phyloP scores from a whole-genome alignment of 768 basidiomycete genomes.

The Xerocomus potaroensis region DNA sequence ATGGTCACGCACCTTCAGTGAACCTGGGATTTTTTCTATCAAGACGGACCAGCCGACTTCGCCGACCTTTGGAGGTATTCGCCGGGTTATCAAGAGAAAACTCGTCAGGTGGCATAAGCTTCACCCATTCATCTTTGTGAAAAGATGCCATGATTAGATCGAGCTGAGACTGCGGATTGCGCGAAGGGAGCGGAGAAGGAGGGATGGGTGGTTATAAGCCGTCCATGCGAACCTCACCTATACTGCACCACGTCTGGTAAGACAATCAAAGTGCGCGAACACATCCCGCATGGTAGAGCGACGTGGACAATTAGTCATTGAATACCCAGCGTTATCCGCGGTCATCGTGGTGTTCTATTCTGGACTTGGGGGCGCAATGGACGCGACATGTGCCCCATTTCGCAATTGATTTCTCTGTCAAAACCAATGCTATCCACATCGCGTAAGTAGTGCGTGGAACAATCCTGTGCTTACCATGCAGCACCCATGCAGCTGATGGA shows the following conservation, averaged over 20 bases:
- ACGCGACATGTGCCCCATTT: slow-evolving; percentile 4
- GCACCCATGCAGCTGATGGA: slow-evolving; percentile 16
- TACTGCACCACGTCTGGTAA: slow-evolving; percentile 19
- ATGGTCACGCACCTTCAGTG: slow-evolving; percentile 35
- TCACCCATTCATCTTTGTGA: slow-evolving; percentile 26
- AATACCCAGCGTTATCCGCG: slow-evolving; percentile 9
- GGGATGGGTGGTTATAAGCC: slow-evolving; percentile 19
- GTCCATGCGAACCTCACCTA: slow-evolving; percentile 18
- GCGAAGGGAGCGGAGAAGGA: background rate
- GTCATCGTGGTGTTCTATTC: slow-evolving; percentile 2
- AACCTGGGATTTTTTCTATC: slow-evolving; percentile 34
- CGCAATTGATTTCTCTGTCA: background rate
- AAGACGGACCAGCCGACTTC: slow-evolving; percentile 42
- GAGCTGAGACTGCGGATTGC: slow-evolving; percentile 1
- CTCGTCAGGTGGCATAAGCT: slow-evolving; percentile 28
- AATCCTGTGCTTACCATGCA: slow-evolving; percentile 20
- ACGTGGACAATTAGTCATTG: slow-evolving; percentile 23
- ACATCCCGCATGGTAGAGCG: slow-evolving; percentile 10
- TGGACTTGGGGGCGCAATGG: slow-evolving; percentile 11
- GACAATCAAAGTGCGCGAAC: slow-evolving; percentile 6
- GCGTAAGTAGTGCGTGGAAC: slow-evolving; percentile 1
- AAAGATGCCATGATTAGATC: slow-evolving; percentile 17
- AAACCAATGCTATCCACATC: background rate
- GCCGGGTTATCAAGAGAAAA: slow-evolving; percentile 40
- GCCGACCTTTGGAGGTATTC: slow-evolving; percentile 34